These are phyloP conservation scores for Mycena alexandri DNA, from an alignment of 768 basidiomycete species.

Conservation along the genomic window DNA sequence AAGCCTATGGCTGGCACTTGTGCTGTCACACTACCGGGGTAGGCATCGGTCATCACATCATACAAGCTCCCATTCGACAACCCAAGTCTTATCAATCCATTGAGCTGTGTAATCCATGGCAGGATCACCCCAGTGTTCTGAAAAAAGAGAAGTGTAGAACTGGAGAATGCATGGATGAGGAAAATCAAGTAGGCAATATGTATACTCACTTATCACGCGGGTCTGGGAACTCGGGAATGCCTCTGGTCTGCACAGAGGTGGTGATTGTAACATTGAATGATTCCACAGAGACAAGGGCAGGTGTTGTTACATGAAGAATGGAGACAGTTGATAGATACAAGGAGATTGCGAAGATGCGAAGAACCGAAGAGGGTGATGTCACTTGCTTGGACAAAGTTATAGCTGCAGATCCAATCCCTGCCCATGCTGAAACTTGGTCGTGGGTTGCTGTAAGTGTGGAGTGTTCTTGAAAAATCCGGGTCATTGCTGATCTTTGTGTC, in stretches of 20 bases:
- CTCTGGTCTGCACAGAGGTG: not conserved
- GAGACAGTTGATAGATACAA: not conserved
- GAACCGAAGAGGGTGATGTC: not conserved
- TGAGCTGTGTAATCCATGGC: not conserved
- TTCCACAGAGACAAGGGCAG: conserved; percentile 6
- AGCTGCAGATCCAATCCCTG: conserved; percentile 1
- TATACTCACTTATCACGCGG: not conserved
- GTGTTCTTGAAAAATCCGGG: not conserved
- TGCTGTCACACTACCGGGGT: not conserved
- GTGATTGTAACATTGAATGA: not conserved
- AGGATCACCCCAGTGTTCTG: not conserved
- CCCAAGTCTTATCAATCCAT: not conserved
- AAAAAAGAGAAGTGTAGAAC: not conserved
- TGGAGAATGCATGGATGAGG: not conserved
- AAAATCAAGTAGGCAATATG: not conserved
- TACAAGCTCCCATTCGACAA: conserved; percentile 1
- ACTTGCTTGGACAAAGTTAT: not conserved
- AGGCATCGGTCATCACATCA: not conserved
- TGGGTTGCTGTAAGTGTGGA: not conserved
- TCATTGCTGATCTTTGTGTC: conserved; percentile 5
- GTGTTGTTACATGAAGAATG: not conserved
- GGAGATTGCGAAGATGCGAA: not conserved
- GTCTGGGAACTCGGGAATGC: not conserved
- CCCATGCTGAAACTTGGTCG: conserved; percentile 1
- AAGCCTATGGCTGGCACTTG: not conserved